Percentiles rank a stretch among this genome's conserved stretches.
phyloP scores from a whole-genome alignment of 306 rosid species.

The Vicia sativa region DNA sequence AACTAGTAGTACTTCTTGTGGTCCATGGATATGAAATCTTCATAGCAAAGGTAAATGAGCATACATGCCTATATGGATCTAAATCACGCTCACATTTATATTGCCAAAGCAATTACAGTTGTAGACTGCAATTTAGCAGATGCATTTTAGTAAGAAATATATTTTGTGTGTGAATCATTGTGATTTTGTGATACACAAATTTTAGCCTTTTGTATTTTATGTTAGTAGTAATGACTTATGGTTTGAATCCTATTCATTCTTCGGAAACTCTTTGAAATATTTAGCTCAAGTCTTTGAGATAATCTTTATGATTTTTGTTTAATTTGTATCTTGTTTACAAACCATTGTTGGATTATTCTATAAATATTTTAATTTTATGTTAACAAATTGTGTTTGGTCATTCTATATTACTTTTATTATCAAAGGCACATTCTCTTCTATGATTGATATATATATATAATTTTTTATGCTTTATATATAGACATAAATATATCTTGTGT shows the following conservation, averaged over 20 bases:
- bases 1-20: conserved; percentile 6
- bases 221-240: background rate
- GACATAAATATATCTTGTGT: too few relatives aligned
- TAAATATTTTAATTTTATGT: background rate
- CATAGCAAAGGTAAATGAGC: conserved; percentile 8
- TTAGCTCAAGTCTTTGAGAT: background rate
- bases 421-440: too few relatives aligned
- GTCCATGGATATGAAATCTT: background rate
- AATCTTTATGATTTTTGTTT: background rate
- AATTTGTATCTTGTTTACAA: background rate
- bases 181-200: background rate
- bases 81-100: background rate
- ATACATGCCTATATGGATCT: background rate
- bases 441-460: too few relatives aligned
- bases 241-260: background rate
- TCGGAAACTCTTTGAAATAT: background rate
- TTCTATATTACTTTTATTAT: background rate
- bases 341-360: background rate
- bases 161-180: conserved; percentile 1
- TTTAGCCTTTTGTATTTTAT: background rate
- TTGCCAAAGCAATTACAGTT: background rate
- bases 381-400: background rate
- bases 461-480: too few relatives aligned
- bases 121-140: background rate
- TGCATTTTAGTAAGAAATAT: background rate